Percentiles rank a stretch among this genome's conserved stretches.
Conservation (phyloP, 805 yeast genomes). For the Torulaspora gathmanii region DNA sequence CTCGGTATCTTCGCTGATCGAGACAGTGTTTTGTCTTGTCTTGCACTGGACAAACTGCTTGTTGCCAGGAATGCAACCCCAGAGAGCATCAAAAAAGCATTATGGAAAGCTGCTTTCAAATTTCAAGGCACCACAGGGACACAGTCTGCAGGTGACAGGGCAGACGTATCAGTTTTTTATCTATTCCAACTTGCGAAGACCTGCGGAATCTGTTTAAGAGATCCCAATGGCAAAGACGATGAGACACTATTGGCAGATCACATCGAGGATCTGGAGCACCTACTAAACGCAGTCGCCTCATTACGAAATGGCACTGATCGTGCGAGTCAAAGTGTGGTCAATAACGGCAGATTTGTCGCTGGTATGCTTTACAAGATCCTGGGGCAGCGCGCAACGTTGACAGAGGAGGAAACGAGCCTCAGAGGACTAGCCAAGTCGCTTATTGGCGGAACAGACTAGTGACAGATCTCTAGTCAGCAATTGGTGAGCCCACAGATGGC, state of each 20-base stretch:
- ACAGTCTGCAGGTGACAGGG: slow-evolving; percentile 1
- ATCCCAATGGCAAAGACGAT: not conserved
- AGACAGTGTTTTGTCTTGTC: slow-evolving; percentile 24
- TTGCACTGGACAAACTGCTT: slow-evolving; percentile 29
- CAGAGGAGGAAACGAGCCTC: slow-evolving; percentile 16
- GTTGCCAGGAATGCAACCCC: slow-evolving; percentile 12
- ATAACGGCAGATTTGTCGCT: slow-evolving; percentile 32
- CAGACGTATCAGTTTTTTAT: slow-evolving; percentile 17
- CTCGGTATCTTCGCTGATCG: slow-evolving; percentile 16
- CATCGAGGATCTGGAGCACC: slow-evolving; percentile 7
- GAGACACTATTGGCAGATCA: slow-evolving; percentile 16
- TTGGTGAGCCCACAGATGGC: not conserved
- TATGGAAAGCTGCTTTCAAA: slow-evolving; percentile 27
- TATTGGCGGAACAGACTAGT: slow-evolving; percentile 3
- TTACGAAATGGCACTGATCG: slow-evolving; percentile 19
- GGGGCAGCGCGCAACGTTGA: slow-evolving; percentile 2
- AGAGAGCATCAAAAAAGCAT: slow-evolving; percentile 5
- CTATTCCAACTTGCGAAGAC: slow-evolving; percentile 33
- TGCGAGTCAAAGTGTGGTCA: slow-evolving; percentile 27
- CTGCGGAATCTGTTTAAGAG: slow-evolving; percentile 28
- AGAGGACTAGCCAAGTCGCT: slow-evolving; percentile 8
- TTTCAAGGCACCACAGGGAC: slow-evolving; percentile 15
- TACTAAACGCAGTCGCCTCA: slow-evolving; percentile 19
- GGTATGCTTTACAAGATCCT: slow-evolving; percentile 24
- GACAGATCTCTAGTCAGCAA: not conserved